phyloP scores from a whole-genome alignment of 1,284 basidiomycete species.

The Tremellales sp. region DNA sequence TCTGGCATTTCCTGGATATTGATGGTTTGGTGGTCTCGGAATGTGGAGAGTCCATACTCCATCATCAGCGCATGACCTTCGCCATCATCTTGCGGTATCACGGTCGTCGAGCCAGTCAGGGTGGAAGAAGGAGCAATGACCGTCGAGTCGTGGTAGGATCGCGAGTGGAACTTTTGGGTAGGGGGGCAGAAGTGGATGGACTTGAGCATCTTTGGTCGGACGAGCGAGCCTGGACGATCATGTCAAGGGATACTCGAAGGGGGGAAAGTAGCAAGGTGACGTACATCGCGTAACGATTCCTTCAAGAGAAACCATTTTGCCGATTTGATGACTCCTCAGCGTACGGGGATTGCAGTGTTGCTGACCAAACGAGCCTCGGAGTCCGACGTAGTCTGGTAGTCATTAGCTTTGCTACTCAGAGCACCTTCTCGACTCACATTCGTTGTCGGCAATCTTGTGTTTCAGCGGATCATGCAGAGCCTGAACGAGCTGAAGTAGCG shows the following conservation, averaged over 20 bases:
- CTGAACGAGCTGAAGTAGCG: constrained; percentile 70
- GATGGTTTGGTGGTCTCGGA: constrained; percentile 95
- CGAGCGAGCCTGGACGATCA: constrained; percentile 65
- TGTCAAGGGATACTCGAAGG: neutral
- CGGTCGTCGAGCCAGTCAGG: constrained; percentile 64
- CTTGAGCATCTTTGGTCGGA: constrained; percentile 96
- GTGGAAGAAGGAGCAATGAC: constrained; percentile 64
- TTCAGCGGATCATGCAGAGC: constrained; percentile 74
- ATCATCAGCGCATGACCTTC: constrained; percentile 82
- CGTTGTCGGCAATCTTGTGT: constrained; percentile 74
- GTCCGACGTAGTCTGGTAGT: constrained; percentile 68
- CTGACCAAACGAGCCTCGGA: constrained; percentile 97
- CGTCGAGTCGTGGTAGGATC: constrained; percentile 90
- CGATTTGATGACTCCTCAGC: constrained; percentile 79
- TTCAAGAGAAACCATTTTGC: constrained; percentile 95
- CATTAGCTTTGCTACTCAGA: neutral
- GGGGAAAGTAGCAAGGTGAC: constrained; percentile 15
- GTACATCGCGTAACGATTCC: constrained; percentile 94
- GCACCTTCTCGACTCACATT: constrained; percentile 48
- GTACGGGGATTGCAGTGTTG: constrained; percentile 96
- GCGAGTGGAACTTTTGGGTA: constrained; percentile 77
- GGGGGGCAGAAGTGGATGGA: constrained; percentile 93
- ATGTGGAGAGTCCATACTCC: constrained; percentile 89
- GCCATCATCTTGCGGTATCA: constrained; percentile 89
- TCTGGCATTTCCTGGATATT: constrained; percentile 99